Evolutionary conservation across 176 grass and related monocot species (phyloP).

Genomic region (Aegilops sharonensis): DNA sequence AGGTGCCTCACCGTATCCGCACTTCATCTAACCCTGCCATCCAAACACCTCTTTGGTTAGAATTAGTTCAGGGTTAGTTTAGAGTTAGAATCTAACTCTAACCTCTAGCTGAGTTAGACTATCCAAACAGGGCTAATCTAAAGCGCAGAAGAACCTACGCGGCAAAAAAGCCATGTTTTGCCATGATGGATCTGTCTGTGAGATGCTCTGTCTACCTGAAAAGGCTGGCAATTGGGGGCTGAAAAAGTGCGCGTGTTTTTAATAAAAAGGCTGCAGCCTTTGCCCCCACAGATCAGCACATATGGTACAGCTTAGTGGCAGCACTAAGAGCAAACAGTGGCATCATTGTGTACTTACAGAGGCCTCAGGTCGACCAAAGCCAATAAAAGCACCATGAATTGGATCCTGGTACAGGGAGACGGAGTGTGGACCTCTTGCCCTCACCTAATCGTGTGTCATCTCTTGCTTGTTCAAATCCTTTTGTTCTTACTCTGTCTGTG

Average conservation of each 20-base stretch:
- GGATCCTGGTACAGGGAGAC: conserved; percentile 26
- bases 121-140: background rate
- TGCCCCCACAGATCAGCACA: background rate
- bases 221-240: conserved; percentile 28
- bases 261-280: conserved; percentile 28
- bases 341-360: conserved; percentile 12
- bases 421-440: background rate
- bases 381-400: conserved; percentile 35
- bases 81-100: too few relatives aligned
- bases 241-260: conserved; percentile 1
- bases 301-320: conserved; percentile 17
- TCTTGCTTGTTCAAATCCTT: conserved; percentile 31
- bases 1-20: too few relatives aligned
- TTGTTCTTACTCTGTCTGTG: conserved; percentile 10
- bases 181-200: conserved; percentile 22
- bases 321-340: conserved; percentile 31
- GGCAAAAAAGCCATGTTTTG: conserved; percentile 12
- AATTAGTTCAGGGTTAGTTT: too few relatives aligned
- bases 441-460: conserved; percentile 6
- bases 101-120: too few relatives aligned
- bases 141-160: conserved; percentile 20
- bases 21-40: too few relatives aligned
- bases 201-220: conserved; percentile 26
- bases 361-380: conserved; percentile 16
- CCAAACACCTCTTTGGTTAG: too few relatives aligned